Percentiles rank a stretch among this genome's conserved stretches.
Conservation (phyloP, 495 filamentous ascomycete genomes). For the Acidomyces sp. region DNA sequence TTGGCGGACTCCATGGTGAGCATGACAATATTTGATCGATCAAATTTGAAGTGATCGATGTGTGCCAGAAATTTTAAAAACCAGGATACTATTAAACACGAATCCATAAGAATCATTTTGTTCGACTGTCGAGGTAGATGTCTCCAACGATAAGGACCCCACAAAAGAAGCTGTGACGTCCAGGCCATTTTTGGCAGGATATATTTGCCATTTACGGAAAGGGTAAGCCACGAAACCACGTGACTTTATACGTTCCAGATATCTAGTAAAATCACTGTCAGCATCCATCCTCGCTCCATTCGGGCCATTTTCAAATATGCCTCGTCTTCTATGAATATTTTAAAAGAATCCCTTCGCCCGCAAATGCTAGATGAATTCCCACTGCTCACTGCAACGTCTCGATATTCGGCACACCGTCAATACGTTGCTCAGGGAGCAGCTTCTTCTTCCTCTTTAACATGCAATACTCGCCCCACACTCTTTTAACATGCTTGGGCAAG, state of each 20-base stretch:
- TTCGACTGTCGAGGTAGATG: not conserved
- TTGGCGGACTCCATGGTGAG: constrained; percentile 15
- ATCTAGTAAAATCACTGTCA: too few relatives aligned
- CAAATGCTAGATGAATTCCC: not conserved
- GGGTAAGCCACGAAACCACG: not conserved
- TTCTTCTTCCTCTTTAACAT: constrained; percentile 36
- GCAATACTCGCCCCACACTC: constrained; percentile 76
- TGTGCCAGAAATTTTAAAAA: too few relatives aligned
- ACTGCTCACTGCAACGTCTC: constrained; percentile 3
- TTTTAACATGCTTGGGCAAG: constrained; percentile 52
- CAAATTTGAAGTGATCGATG: too few relatives aligned
- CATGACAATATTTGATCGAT: too few relatives aligned
- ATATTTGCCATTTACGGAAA: constrained; percentile 1
- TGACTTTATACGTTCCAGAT: too few relatives aligned
- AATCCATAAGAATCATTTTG: not conserved
- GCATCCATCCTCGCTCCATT: too few relatives aligned
- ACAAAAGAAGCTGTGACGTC: not conserved
- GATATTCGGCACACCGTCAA: constrained; percentile 3
- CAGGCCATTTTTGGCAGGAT: not conserved
- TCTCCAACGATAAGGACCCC: constrained; percentile 4
- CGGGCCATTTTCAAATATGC: too few relatives aligned
- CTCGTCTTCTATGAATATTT: too few relatives aligned
- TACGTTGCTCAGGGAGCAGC: not conserved
- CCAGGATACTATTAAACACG: too few relatives aligned
- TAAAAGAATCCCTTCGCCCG: too few relatives aligned